Base-by-base conservation (phyloP, 2,329 filamentous ascomycete species). In the Aspergillus brunneoviolaceus region DNA sequence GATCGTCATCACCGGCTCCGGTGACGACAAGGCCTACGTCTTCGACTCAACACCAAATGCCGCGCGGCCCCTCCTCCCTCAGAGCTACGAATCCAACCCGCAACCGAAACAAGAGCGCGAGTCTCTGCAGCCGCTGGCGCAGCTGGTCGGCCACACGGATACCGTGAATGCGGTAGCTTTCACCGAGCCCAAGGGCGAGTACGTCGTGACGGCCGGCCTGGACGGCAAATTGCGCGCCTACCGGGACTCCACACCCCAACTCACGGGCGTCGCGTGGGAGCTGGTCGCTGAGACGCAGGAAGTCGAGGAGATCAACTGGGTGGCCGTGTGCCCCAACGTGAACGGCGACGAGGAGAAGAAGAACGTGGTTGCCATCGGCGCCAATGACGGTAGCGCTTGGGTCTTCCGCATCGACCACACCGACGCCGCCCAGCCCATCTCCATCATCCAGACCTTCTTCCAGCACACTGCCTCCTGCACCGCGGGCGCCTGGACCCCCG, bases 281-380 rank as follows among this genome's bases (percentile, higher is more conserved):
- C 89, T 90, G 70, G 76, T 96, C 9, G 90, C 85, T 58, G 90
- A 95, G 71, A 85, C 87, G 3, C 89, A 92, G 70, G 95, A 99
- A 75, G 94, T 97, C 10, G 90, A 96, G 68, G 94, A 98, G 77
- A 89, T 99, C 71, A 96, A 95, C 80, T 99, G 94, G 93, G 77
- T 98, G 35, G 78, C 82, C 1, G 79, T 92, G 0, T 96, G 91
- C 72, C 92, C 93, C 82, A 88, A 62, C 76, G 87, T 12, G 48
- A 63, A 69, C 47, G 72, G 69, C 1, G 68, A 71, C 4, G 74
- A 77, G 39, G 79, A 82, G 5, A 86, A 91, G 72, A 85, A 89
- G 62, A 96, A 97, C 78, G 87, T 91, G 9, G 74, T 99, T 63
- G 95, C 95, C 0, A 80, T 99, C 7, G 95, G 95, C 59, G 92